Base-by-base conservation (phyloP, 768 basidiomycete species). In the Termitomyces sp. region DNA sequence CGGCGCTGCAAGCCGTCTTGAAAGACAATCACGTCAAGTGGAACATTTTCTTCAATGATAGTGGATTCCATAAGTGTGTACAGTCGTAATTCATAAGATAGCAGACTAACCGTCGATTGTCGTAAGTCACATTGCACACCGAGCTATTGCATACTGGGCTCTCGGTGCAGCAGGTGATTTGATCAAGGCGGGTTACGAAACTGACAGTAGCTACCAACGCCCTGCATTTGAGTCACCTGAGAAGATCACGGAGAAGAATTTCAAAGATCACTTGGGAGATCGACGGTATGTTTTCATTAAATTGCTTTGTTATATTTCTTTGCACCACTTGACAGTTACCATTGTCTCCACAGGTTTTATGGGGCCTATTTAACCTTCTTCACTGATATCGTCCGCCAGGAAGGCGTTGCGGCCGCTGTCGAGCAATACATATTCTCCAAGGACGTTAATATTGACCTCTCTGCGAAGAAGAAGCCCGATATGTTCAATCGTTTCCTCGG, bases 351-450 rank as follows among this genome's bases (percentile, higher is more conserved):
- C 19, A 85, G 84, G 4, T 86, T 73, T 60, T 85, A 84, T 59
- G 66, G 70, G 26, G 71, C 73, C 0, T 87, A 85, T 62, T 65
- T 82, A 8, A 62, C 71, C 2, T 85, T 78, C 65, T 86, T 85
- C 68, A 73, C 71, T 0, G 61, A 72, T 1, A 58, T 69, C 23
- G 64, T 76, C 35, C 67, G 73, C 30, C 64, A 72, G 12, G 73
- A 80, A 38, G 78, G 77, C 8, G 66, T 72, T 23, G 67, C 72
- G 1, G 60, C 67, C 1, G 69, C 73, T 1, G 60, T 87, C n/a
- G 82, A 85, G 51, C 74, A 79, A 40, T 86, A 79, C 58, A 53
- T 88, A 11, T 82, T 87, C 64, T 78, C 83, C 17, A 60, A 66
- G 14, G 68, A 76, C 26, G 76, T 70, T 50, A 85, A 84, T 48